Conservation (phyloP, 192 early-diverging fungal species). For the Linnemannia exigua region DNA sequence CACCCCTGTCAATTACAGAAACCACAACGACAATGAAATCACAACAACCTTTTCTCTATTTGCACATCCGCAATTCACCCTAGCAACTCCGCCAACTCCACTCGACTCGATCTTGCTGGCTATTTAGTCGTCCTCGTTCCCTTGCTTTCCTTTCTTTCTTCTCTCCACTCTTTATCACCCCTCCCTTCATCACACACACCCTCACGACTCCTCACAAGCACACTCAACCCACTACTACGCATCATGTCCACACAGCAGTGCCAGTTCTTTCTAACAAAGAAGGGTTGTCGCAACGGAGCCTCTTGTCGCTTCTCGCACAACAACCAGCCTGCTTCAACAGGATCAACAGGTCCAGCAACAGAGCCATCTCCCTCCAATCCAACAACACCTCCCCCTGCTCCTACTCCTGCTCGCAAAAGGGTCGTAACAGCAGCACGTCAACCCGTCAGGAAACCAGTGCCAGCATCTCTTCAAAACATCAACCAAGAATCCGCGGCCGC, state of each 20-base stretch:
- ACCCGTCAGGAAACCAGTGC: slow-evolving; percentile 33
- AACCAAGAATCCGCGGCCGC: background rate
- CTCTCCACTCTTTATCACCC: background rate
- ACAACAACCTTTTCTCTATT: background rate
- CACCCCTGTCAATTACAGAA: slow-evolving; percentile 1
- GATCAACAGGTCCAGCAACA: too few species aligned
- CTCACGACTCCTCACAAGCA: background rate
- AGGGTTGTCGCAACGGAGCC: slow-evolving; percentile 35
- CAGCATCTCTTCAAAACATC: slow-evolving; percentile 22
- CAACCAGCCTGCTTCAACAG: too few species aligned
- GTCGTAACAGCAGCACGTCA: background rate
- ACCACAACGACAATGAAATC: too few species aligned
- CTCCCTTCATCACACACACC: background rate
- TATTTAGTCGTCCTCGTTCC: background rate
- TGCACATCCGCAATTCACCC: slow-evolving; percentile 3
- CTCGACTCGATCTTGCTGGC: background rate
- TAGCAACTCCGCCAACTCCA: background rate
- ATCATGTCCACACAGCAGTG: slow-evolving; percentile 9
- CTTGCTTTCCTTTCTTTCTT: background rate
- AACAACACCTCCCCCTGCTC: background rate
- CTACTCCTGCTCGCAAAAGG: background rate
- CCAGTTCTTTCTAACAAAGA: slow-evolving; percentile 28
- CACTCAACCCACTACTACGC: too few species aligned
- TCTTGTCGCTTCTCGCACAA: slow-evolving; percentile 24
- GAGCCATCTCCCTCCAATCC: background rate